Percentiles rank a stretch among this genome's conserved stretches.
phyloP scores from a whole-genome alignment of 768 basidiomycete species.

The Termitomyces sp. region DNA sequence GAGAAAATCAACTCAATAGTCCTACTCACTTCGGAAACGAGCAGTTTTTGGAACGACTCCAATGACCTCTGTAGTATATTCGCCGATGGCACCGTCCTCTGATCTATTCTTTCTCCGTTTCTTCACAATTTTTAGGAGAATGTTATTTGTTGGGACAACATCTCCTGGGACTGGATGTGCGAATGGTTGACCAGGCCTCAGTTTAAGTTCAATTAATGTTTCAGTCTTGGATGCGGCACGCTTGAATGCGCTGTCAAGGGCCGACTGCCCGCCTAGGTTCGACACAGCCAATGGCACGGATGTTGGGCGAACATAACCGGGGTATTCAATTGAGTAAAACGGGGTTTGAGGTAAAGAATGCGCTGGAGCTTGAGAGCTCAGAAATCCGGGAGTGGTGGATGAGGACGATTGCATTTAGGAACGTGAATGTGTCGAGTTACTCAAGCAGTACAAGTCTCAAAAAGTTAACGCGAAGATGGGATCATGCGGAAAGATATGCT shows the following conservation, averaged over 20 bases:
- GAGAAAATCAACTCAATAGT: not conserved
- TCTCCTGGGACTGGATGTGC: conserved; percentile 85
- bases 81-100: conserved; percentile 43
- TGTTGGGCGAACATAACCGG: conserved; percentile 69
- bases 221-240: conserved; percentile 60
- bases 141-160: conserved; percentile 69
- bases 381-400: conserved; percentile 1
- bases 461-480: no score
- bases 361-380: conserved; percentile 25
- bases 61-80: conserved; percentile 70
- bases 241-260: conserved; percentile 75
- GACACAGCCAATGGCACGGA: conserved; percentile 63
- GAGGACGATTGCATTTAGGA: conserved; percentile 13
- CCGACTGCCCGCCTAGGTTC: conserved; percentile 65
- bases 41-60: conserved; percentile 81
- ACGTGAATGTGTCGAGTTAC: no score
- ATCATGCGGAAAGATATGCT: conserved; percentile 3
- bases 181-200: conserved; percentile 73
- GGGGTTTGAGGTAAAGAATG: conserved; percentile 49
- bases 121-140: conserved; percentile 84
- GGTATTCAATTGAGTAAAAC: conserved; percentile 87
- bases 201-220: conserved; percentile 69
- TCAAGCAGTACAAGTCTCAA: no score
- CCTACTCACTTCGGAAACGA: conserved; percentile 80
- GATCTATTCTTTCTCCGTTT: conserved; percentile 48